phyloP scores from a whole-genome alignment of 2,329 filamentous ascomycete species.

The Penicillium sp. region DNA sequence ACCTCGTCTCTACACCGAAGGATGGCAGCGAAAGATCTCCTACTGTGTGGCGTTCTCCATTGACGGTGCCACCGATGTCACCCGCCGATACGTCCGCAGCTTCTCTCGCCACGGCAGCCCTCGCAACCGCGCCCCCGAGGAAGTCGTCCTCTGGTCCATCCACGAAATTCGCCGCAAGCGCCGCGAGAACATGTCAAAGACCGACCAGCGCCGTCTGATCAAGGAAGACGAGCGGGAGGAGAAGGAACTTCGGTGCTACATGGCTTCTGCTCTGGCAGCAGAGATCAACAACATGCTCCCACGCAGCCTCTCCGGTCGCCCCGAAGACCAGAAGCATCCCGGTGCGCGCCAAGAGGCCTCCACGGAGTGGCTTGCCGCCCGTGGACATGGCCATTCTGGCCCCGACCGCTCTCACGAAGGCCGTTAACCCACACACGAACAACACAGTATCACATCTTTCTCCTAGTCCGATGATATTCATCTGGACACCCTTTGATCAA shows the following conservation, averaged over 20 bases:
- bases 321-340: constrained; percentile 47
- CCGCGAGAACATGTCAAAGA: constrained; percentile 78
- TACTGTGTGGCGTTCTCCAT: constrained; percentile 97
- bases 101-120: constrained; percentile 64
- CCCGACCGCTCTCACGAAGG: constrained; percentile 36
- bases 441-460: background rate
- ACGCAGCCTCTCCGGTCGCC: constrained; percentile 25
- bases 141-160: constrained; percentile 87
- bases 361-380: constrained; percentile 34
- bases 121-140: constrained; percentile 79
- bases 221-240: constrained; percentile 54
- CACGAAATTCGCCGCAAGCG: constrained; percentile 86
- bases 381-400: constrained; percentile 34
- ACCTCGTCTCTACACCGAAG: constrained; percentile 86
- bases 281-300: constrained; percentile 49
- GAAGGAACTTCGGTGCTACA: constrained; percentile 48
- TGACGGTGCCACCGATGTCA: constrained; percentile 73
- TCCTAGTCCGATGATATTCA: constrained; percentile 2
- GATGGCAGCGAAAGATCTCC: constrained; percentile 94
- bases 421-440: constrained; percentile 27
- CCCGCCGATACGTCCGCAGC: constrained; percentile 63
- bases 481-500: constrained; percentile 9
- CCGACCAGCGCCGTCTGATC: constrained; percentile 58
- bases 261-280: constrained; percentile 47
- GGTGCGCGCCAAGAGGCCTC: constrained; percentile 38